Base-by-base conservation (phyloP, 148 eudicot species). In the Polygonum aviculare region DNA sequence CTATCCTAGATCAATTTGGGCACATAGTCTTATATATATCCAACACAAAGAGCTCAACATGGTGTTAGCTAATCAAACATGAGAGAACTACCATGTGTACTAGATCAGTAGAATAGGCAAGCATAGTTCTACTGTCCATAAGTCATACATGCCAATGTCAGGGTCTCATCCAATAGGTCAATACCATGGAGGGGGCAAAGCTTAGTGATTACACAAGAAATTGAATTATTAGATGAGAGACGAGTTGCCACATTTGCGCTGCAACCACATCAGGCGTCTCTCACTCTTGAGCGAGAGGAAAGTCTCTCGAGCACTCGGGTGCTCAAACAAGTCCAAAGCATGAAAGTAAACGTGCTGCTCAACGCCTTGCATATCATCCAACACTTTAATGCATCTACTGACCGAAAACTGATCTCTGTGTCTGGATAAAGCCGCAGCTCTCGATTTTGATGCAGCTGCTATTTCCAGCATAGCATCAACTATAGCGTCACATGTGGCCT, bases 381-480 rank as follows among this genome's bases (percentile, higher is more conserved):
- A 72, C 72, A 83, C 85, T 83, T 81, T 82, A 69, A 89, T 85
- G 87, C 91, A 91, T 75, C 84, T 89, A 86, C 91, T 91, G 35
- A 85, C 88, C 39, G 96, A 80, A 78, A 87, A 86, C 16, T 80
- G 87, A 52, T 89, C 90, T 81, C 83, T 93, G 72, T 78, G 85
- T 81, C 81, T 87, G 85, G 85, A 81, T 85, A 86, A 85, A 19
- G 88, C 90, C 84, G 85, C 81, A 75, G 88, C 90, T 79, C 91
- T 84, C 85, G 82, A 82, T 76, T 89, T 91, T 47, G 96, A 91
- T 78, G 94, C 94, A 79, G 89, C 88, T 59, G 97, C 97, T 75
- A 90, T 88, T 82, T 91, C 89, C 73, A 90, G 81, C 97, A 88
- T 90, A 59, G 94, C 92, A 76, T 91, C 90, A 70, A 91, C 92